These are phyloP conservation scores for Protea cynaroides DNA, from an alignment of 164 flowering plant species.

Conservation along the genomic window DNA sequence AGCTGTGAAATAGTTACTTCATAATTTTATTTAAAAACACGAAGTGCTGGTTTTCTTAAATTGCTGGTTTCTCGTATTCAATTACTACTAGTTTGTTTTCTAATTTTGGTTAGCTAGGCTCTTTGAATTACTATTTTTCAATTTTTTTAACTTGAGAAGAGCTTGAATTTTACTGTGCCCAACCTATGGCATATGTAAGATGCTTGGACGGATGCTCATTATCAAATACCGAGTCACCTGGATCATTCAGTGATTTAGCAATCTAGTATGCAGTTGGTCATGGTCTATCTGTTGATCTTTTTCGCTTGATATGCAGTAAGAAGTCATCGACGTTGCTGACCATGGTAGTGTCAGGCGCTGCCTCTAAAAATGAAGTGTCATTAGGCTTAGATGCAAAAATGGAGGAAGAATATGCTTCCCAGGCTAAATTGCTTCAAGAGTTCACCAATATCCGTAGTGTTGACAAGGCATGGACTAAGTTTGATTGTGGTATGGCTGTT, in stretches of 20 bases:
- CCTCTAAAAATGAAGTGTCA: constrained; percentile 28
- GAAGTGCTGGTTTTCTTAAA: no score
- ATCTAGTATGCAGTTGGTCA: not conserved
- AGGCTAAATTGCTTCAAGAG: constrained; percentile 65
- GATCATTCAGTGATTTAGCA: not conserved
- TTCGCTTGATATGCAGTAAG: constrained; percentile 17
- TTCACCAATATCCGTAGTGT: constrained; percentile 57
- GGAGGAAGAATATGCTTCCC: constrained; percentile 65
- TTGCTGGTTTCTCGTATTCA: not conserved
- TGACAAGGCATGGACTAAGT: constrained; percentile 74
- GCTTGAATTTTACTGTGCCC: no score
- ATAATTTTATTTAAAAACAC: no score
- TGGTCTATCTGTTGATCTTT: not conserved
- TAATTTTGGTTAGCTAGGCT: no score
- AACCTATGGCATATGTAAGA: no score
- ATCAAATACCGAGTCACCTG: no score
- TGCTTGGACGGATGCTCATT: no score
- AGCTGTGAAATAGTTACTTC: not conserved
- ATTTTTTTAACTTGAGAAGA: no score
- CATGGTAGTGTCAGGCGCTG: constrained; percentile 46
- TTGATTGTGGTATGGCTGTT: constrained; percentile 44
- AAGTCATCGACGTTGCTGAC: constrained; percentile 20
- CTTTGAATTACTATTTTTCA: no score
- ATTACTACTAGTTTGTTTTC: no score
- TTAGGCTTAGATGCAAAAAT: constrained; percentile 38